Percentiles rank a stretch among this genome's conserved stretches.
phyloP scores from a whole-genome alignment of 2,329 filamentous ascomycete genomes.

The Alternaria consortialis region DNA sequence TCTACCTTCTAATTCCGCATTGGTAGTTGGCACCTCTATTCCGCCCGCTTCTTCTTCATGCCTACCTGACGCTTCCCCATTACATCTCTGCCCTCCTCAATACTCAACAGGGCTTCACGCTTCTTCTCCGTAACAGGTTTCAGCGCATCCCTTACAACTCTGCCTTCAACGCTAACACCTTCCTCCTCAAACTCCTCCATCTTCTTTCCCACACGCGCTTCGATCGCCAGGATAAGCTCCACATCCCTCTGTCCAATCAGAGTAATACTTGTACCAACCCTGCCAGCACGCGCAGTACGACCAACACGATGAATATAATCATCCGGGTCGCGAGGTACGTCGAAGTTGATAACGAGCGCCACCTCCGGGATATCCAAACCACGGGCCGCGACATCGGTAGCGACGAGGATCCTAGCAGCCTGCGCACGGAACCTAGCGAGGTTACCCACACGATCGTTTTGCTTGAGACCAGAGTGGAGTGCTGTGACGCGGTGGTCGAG shows the following conservation, averaged over 20 bases:
- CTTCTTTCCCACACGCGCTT: conserved; percentile 78
- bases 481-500: conserved; percentile 91
- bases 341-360: conserved; percentile 90
- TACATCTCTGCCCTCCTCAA: conserved; percentile 91
- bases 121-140: conserved; percentile 97
- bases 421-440: conserved; percentile 89
- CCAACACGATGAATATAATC: conserved; percentile 98
- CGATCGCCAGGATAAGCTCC: conserved; percentile 87
- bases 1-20: background rate
- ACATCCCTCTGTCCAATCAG: conserved; percentile 95
- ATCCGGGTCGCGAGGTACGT: conserved; percentile 93
- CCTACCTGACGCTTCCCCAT: conserved; percentile 75
- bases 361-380: conserved; percentile 97
- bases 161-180: conserved; percentile 90
- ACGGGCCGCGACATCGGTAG: conserved; percentile 92
- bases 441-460: conserved; percentile 85
- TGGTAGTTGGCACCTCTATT: conserved; percentile 1
- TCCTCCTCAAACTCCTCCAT: conserved; percentile 89
- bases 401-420: conserved; percentile 88
- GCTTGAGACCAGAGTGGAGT: conserved; percentile 85
- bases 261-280: conserved; percentile 82
- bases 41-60: conserved; percentile 42
- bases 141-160: conserved; percentile 83
- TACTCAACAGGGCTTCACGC: conserved; percentile 86
- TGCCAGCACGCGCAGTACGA: conserved; percentile 90